These are phyloP conservation scores for Tremella yokohamensis DNA, from an alignment of 768 basidiomycete species.

Conservation along the genomic window DNA sequence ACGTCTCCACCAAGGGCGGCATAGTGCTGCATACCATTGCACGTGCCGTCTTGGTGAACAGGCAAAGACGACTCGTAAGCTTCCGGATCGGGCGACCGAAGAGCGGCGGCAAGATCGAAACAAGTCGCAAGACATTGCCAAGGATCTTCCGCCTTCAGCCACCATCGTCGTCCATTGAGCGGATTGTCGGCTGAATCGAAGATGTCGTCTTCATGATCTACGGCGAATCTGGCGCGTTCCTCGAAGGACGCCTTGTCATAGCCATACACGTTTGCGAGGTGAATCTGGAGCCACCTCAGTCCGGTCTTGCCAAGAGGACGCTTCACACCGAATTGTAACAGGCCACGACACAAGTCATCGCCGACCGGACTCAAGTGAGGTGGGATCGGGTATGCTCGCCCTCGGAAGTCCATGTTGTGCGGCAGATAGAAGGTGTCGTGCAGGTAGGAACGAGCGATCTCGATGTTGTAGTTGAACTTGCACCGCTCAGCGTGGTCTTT, in stretches of 20 bases:
- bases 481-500: slow-evolving; percentile 89
- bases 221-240: slow-evolving; percentile 77
- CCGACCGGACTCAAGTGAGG: slow-evolving; percentile 94
- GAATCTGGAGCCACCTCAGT: slow-evolving; percentile 90
- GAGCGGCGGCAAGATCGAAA: slow-evolving; percentile 77
- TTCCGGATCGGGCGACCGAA: slow-evolving; percentile 65
- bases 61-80: slow-evolving; percentile 69
- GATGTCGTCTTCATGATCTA: slow-evolving; percentile 69
- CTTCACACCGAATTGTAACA: slow-evolving; percentile 75
- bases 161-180: slow-evolving; percentile 75
- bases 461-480: slow-evolving; percentile 91
- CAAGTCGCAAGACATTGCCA: slow-evolving; percentile 97
- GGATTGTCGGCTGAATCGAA: slow-evolving; percentile 79
- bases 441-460: slow-evolving; percentile 88
- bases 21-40: slow-evolving; percentile 97
- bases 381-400: slow-evolving; percentile 92
- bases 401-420: slow-evolving; percentile 96
- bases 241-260: slow-evolving; percentile 93
- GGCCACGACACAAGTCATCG: slow-evolving; percentile 79
- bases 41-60: slow-evolving; percentile 96
- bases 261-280: slow-evolving; percentile 86
- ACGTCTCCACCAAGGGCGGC: slow-evolving; percentile 93
- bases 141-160: slow-evolving; percentile 86
- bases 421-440: slow-evolving; percentile 85
- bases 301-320: slow-evolving; percentile 79